Evolutionary conservation across 2,329 filamentous ascomycete species (phyloP).

Genomic region (Diaporthe nobilis): DNA sequence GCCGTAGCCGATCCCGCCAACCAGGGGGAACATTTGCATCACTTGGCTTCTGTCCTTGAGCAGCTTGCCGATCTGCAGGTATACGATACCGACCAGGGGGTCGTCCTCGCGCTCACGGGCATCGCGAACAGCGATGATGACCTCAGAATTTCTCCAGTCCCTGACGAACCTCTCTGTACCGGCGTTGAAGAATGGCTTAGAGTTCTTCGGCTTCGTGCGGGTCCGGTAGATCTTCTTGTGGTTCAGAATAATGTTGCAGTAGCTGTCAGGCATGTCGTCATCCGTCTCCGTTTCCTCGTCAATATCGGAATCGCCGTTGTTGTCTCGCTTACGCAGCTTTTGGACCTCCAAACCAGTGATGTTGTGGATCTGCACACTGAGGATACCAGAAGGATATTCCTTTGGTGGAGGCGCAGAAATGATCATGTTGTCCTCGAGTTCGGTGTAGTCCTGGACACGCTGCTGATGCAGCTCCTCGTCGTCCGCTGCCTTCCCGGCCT

Average conservation of each 20-base stretch:
- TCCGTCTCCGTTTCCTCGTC: slow-evolving; percentile 72
- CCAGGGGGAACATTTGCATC: slow-evolving; percentile 75
- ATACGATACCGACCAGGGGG: slow-evolving; percentile 78
- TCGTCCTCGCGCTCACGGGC: slow-evolving; percentile 78
- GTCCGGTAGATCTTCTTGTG: slow-evolving; percentile 79
- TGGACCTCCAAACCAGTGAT: slow-evolving; percentile 78
- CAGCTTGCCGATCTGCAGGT: slow-evolving; percentile 73
- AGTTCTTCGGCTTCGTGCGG: slow-evolving; percentile 82
- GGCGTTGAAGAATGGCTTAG: slow-evolving; percentile 84
- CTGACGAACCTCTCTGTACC: slow-evolving; percentile 80
- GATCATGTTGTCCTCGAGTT: slow-evolving; percentile 73
- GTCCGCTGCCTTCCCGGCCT: slow-evolving; percentile 71
- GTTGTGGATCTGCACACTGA: slow-evolving; percentile 80
- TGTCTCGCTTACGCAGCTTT: slow-evolving; percentile 68
- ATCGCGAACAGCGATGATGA: slow-evolving; percentile 78
- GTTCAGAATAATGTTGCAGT: slow-evolving; percentile 81
- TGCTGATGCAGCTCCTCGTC: slow-evolving; percentile 77
- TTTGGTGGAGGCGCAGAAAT: slow-evolving; percentile 76
- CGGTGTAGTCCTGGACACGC: slow-evolving; percentile 75
- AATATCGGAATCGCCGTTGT: slow-evolving; percentile 59
- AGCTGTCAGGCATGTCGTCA: slow-evolving; percentile 77
- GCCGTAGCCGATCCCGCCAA: slow-evolving; percentile 81
- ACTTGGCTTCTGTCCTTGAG: slow-evolving; percentile 75
- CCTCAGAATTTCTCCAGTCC: slow-evolving; percentile 76
- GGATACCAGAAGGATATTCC: slow-evolving; percentile 74